Evolutionary conservation across 345 rosid species (phyloP).

Genomic region (Sisymbrium altissimum): DNA sequence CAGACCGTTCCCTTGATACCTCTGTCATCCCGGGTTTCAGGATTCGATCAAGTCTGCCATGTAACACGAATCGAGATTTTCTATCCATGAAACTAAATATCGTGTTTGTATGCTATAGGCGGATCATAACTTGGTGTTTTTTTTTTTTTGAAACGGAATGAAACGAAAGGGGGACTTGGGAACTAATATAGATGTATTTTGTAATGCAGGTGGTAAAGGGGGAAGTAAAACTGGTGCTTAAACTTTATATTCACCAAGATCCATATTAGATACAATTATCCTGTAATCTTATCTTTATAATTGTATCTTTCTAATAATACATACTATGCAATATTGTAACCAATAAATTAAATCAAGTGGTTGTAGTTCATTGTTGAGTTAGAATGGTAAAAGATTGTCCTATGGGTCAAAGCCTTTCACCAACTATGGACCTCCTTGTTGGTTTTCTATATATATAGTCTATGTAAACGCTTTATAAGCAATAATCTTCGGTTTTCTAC

Average conservation of each 20-base stretch:
- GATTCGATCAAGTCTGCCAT: not conserved
- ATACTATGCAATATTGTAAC: not conserved
- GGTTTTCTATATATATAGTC: not conserved
- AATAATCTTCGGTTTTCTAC: not conserved
- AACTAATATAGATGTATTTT: not conserved
- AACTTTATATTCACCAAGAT: not conserved
- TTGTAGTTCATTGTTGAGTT: not conserved
- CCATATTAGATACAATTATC: not conserved
- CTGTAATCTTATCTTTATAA: not conserved
- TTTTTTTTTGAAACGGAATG: not conserved
- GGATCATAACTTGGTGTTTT: not conserved
- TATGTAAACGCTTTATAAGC: not conserved
- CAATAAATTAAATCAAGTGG: not conserved
- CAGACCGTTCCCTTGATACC: not conserved
- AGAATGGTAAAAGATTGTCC: not conserved
- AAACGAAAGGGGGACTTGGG: not conserved
- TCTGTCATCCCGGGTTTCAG: not conserved
- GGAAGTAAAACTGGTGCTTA: slow-evolving; percentile 13
- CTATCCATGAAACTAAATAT: not conserved
- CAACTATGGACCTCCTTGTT: not conserved
- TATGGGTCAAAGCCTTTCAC: not conserved
- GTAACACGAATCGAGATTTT: not conserved
- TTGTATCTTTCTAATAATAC: not conserved
- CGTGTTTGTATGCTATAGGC: not conserved
- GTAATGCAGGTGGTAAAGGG: slow-evolving; percentile 12